These are phyloP conservation scores for Phialophora tarda DNA, from an alignment of 2,329 filamentous ascomycete species.

Conservation along the genomic window DNA sequence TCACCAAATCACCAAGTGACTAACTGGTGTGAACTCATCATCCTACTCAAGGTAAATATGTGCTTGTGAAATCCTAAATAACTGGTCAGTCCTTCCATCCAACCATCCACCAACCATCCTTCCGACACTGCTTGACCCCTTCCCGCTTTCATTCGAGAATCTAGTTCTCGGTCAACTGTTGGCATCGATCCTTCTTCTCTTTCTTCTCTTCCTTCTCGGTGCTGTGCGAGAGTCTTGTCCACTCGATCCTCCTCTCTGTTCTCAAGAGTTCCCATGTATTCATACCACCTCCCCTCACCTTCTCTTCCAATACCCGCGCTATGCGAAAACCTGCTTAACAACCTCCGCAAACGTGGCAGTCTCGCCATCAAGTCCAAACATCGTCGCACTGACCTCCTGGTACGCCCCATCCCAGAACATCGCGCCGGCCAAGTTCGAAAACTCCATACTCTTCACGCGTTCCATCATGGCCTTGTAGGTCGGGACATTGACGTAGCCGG, in stretches of 20 bases:
- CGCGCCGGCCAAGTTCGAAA: slow-evolving; percentile 36
- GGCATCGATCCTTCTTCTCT: too few relatives aligned
- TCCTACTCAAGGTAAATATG: too few relatives aligned
- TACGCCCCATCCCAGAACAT: slow-evolving; percentile 37
- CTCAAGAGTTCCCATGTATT: too few relatives aligned
- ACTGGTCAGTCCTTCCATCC: not conserved
- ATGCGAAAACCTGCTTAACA: slow-evolving; percentile 23
- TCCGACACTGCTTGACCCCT: too few relatives aligned
- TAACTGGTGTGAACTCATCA: too few relatives aligned
- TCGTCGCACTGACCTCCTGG: slow-evolving; percentile 21
- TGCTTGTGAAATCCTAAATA: not conserved
- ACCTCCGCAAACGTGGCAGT: slow-evolving; percentile 28
- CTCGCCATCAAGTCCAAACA: slow-evolving; percentile 9
- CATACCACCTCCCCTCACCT: not conserved
- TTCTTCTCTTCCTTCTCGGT: not conserved
- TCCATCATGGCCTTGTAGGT: slow-evolving; percentile 26
- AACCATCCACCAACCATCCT: too few relatives aligned
- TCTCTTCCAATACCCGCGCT: slow-evolving; percentile 16
- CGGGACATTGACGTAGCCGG: slow-evolving; percentile 24
- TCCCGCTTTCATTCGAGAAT: too few relatives aligned
- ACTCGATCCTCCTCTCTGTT: too few relatives aligned
- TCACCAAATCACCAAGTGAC: too few relatives aligned
- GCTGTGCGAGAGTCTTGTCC: too few relatives aligned
- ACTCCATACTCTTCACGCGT: slow-evolving; percentile 21
- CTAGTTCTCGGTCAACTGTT: too few relatives aligned